Evolutionary conservation across 2,329 filamentous ascomycete genomes (phyloP).

Genomic region (Neonectria punicea): DNA sequence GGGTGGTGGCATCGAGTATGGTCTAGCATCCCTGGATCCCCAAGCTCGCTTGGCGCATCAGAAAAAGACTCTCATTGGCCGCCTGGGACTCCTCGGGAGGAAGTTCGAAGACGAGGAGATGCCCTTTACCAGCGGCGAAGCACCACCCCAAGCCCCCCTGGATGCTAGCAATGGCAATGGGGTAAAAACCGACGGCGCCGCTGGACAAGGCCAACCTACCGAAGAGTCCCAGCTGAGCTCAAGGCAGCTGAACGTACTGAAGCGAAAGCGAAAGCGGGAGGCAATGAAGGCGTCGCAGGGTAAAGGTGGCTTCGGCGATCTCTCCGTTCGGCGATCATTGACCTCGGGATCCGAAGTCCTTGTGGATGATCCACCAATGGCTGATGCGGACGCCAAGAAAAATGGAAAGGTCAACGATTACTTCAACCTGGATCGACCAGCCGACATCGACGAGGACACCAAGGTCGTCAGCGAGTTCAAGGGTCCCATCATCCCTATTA

Average conservation of each 20-base stretch:
- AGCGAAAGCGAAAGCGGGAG: conserved; percentile 91
- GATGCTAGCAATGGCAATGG: conserved; percentile 53
- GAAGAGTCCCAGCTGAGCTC: conserved; percentile 85
- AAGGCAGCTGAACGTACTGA: conserved; percentile 92
- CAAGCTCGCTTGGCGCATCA: conserved; percentile 84
- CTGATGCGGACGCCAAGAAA: conserved; percentile 64
- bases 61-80: conserved; percentile 85
- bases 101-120: conserved; percentile 87
- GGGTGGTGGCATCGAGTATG: conserved; percentile 87
- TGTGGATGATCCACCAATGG: conserved; percentile 67
- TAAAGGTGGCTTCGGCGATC: conserved; percentile 89
- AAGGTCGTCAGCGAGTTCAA: conserved; percentile 98
- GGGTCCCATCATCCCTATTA: conserved; percentile 81
- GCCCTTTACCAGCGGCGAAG: conserved; percentile 64
- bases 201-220: conserved; percentile 53
- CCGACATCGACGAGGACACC: conserved; percentile 84
- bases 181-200: conserved; percentile 49
- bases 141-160: conserved; percentile 57
- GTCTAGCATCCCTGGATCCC: conserved; percentile 83
- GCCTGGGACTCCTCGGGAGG: conserved; percentile 86
- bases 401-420: conserved; percentile 81
- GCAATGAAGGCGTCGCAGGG: conserved; percentile 86
- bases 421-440: conserved; percentile 85
- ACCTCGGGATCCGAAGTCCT: conserved; percentile 70
- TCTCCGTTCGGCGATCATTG: conserved; percentile 74